Conservation (phyloP, 495 filamentous ascomycete species). For the Thozetella sp. region DNA sequence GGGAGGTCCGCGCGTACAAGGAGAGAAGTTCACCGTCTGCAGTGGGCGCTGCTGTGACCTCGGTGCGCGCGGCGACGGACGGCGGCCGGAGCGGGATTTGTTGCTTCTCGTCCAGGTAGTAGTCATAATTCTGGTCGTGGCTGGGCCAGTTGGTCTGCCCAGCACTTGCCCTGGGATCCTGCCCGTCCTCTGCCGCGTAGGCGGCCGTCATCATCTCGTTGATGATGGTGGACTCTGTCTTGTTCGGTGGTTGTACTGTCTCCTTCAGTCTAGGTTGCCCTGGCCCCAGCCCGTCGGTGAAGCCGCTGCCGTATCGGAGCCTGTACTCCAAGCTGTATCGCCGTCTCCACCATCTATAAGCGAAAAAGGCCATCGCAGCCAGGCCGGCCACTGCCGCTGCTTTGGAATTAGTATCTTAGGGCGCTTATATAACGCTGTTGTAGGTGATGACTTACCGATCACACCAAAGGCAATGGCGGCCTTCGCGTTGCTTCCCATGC, state of each 20-base stretch:
- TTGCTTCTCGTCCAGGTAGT: slow-evolving; percentile 13
- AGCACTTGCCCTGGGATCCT: slow-evolving; percentile 14
- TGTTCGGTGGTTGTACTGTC: background rate
- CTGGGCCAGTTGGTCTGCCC: too few relatives aligned
- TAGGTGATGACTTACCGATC: too few relatives aligned
- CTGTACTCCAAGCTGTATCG: background rate
- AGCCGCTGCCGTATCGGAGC: background rate
- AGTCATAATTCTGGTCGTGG: too few relatives aligned
- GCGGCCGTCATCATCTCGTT: slow-evolving; percentile 22
- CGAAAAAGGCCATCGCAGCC: background rate
- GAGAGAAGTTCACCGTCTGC: background rate
- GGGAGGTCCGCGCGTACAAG: background rate
- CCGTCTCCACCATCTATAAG: background rate
- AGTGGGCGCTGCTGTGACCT: slow-evolving; percentile 4
- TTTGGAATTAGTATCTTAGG: too few relatives aligned
- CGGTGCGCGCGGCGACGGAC: slow-evolving; percentile 16
- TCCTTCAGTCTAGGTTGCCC: background rate
- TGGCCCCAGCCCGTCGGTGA: background rate
- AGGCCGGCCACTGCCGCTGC: background rate
- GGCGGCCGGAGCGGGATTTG: slow-evolving; percentile 13
- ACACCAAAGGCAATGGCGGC: too few relatives aligned
- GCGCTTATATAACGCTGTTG: too few relatives aligned
- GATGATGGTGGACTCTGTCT: slow-evolving; percentile 17
- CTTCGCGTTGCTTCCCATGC: too few relatives aligned
- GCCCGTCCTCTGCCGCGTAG: slow-evolving; percentile 23